Percentiles rank a stretch among this genome's conserved stretches.
Evolutionary conservation across 2,329 filamentous ascomycete species (phyloP).

Genomic region (Botrytis tulipae): DNA sequence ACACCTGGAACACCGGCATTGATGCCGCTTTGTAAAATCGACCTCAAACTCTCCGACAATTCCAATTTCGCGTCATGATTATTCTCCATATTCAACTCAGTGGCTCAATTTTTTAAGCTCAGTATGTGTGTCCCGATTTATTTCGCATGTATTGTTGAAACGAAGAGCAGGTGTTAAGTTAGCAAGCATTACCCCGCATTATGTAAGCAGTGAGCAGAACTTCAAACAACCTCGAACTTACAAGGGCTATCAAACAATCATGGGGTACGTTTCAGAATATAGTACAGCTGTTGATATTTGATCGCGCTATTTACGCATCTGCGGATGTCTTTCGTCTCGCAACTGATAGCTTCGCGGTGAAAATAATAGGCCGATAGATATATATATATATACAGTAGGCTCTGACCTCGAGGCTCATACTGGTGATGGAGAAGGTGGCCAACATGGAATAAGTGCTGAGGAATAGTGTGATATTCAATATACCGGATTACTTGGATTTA

Average conservation of each 20-base stretch:
- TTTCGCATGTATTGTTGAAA: neutral
- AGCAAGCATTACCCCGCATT: neutral
- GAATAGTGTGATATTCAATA: too few relatives aligned
- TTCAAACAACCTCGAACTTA: neutral
- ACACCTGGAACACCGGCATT: conserved; percentile 22
- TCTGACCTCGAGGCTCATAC: too few relatives aligned
- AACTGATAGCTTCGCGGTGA: neutral
- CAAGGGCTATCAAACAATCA: neutral
- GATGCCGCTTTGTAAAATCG: conserved; percentile 14
- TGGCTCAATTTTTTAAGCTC: neutral
- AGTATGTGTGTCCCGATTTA: neutral
- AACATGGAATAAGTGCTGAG: neutral
- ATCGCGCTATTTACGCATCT: neutral
- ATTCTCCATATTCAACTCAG: neutral
- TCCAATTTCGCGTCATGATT: too few relatives aligned
- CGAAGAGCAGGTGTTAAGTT: neutral
- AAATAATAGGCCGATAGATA: neutral
- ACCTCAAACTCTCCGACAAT: conserved; percentile 29
- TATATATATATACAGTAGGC: too few relatives aligned
- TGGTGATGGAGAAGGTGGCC: neutral
- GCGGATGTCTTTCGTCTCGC: neutral
- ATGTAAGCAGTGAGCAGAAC: neutral
- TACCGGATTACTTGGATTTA: too few relatives aligned
- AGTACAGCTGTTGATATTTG: neutral
- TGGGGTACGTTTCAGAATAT: neutral